Percentiles rank a stretch among this genome's conserved stretches.
Conservation (phyloP, 768 basidiomycete species). For the Amanita fuliginea region DNA sequence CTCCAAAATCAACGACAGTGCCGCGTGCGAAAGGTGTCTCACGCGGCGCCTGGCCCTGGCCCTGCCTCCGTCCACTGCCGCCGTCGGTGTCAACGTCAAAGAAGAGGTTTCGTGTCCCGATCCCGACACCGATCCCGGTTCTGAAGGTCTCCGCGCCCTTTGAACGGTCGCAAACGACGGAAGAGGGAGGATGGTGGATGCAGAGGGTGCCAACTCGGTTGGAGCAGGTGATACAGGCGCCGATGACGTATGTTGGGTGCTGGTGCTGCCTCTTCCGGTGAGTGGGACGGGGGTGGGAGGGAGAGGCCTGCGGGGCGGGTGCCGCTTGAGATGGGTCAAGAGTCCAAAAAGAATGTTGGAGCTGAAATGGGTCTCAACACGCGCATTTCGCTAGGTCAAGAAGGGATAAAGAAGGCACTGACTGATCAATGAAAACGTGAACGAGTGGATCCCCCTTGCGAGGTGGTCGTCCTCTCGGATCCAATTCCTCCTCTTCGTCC, state of each 20-base stretch:
- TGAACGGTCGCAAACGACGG: constrained; percentile 29
- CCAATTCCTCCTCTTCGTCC: constrained; percentile 20
- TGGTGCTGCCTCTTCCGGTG: not conserved
- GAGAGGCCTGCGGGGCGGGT: constrained; percentile 22
- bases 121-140: constrained; percentile 6
- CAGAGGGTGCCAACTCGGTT: not conserved
- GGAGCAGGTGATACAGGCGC: constrained; percentile 5
- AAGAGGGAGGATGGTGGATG: constrained; percentile 19
- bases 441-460: constrained; percentile 23
- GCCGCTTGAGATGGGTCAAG: constrained; percentile 54
- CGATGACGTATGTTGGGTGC: not conserved
- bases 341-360: constrained; percentile 86
- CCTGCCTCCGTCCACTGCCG: constrained; percentile 7
- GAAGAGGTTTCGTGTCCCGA: constrained; percentile 4
- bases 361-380: constrained; percentile 22
- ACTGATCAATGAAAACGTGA: constrained; percentile 53
- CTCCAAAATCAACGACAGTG: constrained; percentile 69
- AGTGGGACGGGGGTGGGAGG: constrained; percentile 4
- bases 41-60: not conserved
- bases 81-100: constrained; percentile 2
- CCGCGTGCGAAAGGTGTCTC: constrained; percentile 62
- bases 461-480: constrained; percentile 23
- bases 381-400: not conserved
- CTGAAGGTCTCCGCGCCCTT: not conserved
- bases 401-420: constrained; percentile 15